Conservation (phyloP, 139 green algal species). For the Chlamydomonas asymmetrica region DNA sequence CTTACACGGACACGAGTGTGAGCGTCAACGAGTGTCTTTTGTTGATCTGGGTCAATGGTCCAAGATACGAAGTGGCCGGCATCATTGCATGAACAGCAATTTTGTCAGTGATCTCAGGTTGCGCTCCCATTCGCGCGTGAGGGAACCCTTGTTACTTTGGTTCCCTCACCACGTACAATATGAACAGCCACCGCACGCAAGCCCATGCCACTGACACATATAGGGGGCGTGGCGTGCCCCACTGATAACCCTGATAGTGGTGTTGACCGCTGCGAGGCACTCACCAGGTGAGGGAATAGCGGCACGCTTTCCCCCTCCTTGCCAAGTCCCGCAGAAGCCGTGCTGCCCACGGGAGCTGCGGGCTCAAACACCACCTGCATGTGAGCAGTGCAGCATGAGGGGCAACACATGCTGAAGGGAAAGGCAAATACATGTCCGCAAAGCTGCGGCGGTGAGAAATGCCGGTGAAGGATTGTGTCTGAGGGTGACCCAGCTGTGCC, state of each 20-base stretch:
- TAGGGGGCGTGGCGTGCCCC: background rate
- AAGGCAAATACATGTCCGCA: background rate
- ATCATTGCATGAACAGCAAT: background rate
- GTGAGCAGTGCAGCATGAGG: background rate
- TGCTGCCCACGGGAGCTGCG: slow-evolving; percentile 63
- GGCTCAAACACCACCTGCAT: slow-evolving; percentile 67
- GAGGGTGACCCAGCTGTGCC: too few relatives aligned
- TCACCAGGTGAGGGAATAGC: slow-evolving; percentile 69
- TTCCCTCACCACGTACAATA: background rate
- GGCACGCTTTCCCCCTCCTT: slow-evolving; percentile 13
- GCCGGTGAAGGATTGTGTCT: too few relatives aligned
- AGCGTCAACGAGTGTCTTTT: background rate
- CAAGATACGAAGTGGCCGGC: background rate
- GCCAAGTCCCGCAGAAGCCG: background rate
- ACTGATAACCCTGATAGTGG: too few relatives aligned
- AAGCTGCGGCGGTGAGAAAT: too few relatives aligned
- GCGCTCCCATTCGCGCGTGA: too few relatives aligned
- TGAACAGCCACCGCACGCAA: background rate
- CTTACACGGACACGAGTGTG: background rate
- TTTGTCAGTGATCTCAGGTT: background rate
- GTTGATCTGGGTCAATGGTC: background rate
- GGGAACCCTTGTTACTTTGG: background rate
- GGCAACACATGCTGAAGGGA: background rate
- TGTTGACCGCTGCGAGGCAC: background rate
- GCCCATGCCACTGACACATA: background rate